Percentiles rank a stretch among this genome's conserved stretches.
phyloP scores from a whole-genome alignment of 163 green algal species.

The Scenedesmus sp. region DNA sequence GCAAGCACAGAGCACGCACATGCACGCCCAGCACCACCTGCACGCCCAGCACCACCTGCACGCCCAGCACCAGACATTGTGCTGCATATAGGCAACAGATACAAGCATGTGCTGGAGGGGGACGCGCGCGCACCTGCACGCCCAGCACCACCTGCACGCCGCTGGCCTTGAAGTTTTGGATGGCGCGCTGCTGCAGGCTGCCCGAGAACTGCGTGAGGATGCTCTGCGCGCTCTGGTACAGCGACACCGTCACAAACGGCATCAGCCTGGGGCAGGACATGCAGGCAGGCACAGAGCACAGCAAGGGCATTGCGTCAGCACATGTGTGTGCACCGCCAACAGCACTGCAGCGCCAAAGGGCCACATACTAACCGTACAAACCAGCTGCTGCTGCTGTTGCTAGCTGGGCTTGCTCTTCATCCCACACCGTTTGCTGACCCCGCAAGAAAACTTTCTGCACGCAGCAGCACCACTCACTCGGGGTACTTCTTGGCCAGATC shows the following conservation, averaged over 20 bases:
- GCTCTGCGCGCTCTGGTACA: constrained; percentile 70
- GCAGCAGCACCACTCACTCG: constrained; percentile 22
- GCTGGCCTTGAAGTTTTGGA: constrained; percentile 55
- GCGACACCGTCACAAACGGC: constrained; percentile 65
- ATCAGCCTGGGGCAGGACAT: constrained; percentile 43
- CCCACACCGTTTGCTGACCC: too few species aligned
- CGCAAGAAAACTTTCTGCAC: not conserved
- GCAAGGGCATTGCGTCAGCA: not conserved
- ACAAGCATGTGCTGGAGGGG: not conserved
- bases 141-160: constrained; percentile 58
- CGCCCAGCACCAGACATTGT: constrained; percentile 9
- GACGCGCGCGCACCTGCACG: not conserved
- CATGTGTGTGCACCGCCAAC: not conserved
- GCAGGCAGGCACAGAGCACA: not conserved
- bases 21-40: not conserved
- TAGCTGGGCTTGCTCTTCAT: too few species aligned
- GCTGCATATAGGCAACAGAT: not conserved
- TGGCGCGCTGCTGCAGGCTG: constrained; percentile 60
- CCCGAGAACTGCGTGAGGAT: constrained; percentile 77
- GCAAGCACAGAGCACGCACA: too few species aligned
- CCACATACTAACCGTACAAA: too few species aligned
- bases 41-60: constrained; percentile 51
- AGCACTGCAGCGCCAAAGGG: not conserved
- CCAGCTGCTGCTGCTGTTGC: not conserved
- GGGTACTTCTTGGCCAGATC: constrained; percentile 67